Percentiles rank a stretch among this genome's conserved stretches.
Conservation (phyloP, 2,329 filamentous ascomycete genomes). For the Penicillium sp. region DNA sequence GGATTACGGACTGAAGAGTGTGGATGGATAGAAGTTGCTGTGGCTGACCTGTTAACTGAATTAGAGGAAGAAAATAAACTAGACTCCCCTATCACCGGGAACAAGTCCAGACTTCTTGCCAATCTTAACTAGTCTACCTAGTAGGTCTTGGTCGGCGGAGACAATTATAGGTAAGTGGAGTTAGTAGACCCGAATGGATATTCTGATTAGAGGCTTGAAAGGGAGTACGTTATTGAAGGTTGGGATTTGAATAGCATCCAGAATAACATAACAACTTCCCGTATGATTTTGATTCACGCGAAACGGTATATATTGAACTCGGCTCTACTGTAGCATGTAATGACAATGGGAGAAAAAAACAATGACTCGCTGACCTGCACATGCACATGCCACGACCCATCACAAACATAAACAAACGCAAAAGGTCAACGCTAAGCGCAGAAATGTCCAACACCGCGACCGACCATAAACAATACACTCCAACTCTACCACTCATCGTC, state of each 20-base stretch:
- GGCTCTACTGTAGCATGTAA: neutral
- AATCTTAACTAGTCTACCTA: no score
- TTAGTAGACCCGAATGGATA: no score
- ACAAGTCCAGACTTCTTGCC: no score
- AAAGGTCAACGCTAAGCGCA: constrained; percentile 27
- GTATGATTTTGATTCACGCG: neutral
- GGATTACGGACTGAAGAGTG: no score
- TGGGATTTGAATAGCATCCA: neutral
- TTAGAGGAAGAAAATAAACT: no score
- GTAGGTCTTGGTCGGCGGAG: no score
- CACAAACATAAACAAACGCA: constrained; percentile 4
- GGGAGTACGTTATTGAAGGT: neutral
- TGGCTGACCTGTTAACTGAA: no score
- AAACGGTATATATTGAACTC: constrained; percentile 12
- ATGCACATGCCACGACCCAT: constrained; percentile 8
- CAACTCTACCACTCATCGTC: constrained; percentile 66
- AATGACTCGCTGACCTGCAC: constrained; percentile 4
- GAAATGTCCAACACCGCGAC: constrained; percentile 20
- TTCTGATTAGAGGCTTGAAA: no score
- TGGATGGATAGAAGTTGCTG: no score
- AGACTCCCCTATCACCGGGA: no score
- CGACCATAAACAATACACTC: constrained; percentile 11
- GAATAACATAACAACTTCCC: constrained; percentile 1
- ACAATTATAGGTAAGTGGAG: no score
- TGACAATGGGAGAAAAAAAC: neutral